A percentile compares a stretch with the other conserved stretches of the same genome.
Conservation (phyloP, 257 asterid species). For the Ilex aquifolium region DNA sequence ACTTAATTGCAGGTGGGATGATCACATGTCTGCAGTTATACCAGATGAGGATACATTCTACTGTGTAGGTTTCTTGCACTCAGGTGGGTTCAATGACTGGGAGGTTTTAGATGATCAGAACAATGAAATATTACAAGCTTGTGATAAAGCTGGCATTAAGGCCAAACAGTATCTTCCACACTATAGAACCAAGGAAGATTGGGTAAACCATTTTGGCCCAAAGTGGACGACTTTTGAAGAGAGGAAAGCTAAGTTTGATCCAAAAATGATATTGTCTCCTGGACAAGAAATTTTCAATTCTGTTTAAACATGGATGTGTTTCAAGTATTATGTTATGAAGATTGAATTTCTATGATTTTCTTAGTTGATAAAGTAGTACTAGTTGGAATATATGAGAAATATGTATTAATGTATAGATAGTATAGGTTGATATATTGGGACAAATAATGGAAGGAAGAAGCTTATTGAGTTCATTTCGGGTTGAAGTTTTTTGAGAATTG, state of each 20-base stretch:
- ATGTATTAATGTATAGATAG: not conserved
- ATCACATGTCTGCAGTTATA: not conserved
- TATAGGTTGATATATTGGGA: no score
- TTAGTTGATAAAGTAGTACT: no score
- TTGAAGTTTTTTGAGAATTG: no score
- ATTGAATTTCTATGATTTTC: no score
- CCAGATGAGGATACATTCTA: slow-evolving; percentile 2
- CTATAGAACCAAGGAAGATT: not conserved
- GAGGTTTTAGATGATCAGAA: not conserved
- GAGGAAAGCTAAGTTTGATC: not conserved
- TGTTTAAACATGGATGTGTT: no score
- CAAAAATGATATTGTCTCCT: no score
- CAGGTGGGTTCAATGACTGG: slow-evolving; percentile 1
- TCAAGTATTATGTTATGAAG: no score
- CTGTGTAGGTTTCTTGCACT: not conserved
- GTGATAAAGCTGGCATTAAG: not conserved
- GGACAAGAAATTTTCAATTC: no score
- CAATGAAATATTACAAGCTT: not conserved
- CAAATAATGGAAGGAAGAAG: no score
- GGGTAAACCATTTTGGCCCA: not conserved
- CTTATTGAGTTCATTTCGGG: no score
- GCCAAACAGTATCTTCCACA: not conserved
- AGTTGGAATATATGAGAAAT: not conserved
- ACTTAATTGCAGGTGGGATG: not conserved
- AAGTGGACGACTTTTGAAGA: not conserved